Evolutionary conservation across 176 grass and related monocot genomes (phyloP).

Genomic region (Lolium perenne): DNA sequence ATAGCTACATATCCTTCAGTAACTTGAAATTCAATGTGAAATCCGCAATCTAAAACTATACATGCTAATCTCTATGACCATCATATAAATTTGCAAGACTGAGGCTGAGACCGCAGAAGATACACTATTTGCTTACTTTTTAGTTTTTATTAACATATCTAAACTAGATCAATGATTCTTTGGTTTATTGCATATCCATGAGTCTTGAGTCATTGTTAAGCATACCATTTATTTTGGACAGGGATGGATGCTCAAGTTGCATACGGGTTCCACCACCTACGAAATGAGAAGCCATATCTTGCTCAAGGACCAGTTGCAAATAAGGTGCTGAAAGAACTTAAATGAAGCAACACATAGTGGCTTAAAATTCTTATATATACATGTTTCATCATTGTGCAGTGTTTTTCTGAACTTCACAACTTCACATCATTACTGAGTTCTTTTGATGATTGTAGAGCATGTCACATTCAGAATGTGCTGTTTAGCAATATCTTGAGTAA

Average conservation of each 20-base stretch:
- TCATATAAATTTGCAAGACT: slow-evolving; percentile 5
- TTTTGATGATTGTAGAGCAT: background rate
- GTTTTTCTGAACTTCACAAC: too few species aligned
- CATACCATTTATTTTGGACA: slow-evolving; percentile 50
- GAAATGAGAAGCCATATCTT: slow-evolving; percentile 91
- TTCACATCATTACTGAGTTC: background rate
- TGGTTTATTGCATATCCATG: slow-evolving; percentile 31
- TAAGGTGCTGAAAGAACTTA: slow-evolving; percentile 65
- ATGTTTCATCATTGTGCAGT: background rate
- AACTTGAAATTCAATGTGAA: slow-evolving; percentile 18
- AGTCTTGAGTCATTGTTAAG: slow-evolving; percentile 15
- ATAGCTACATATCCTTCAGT: background rate
- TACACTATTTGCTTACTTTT: slow-evolving; percentile 12
- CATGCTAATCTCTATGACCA: background rate
- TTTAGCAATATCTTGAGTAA: slow-evolving; percentile 5
- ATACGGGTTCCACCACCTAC: slow-evolving; percentile 89
- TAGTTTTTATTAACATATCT: slow-evolving; percentile 20
- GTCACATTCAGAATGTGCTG: background rate
- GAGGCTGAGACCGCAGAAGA: background rate
- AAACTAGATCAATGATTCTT: slow-evolving; percentile 6
- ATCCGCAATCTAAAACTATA: background rate
- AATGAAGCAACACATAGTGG: background rate
- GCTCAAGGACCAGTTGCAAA: slow-evolving; percentile 92
- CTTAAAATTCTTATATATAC: slow-evolving; percentile 9
- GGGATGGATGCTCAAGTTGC: slow-evolving; percentile 99